Percentiles rank a stretch among this genome's conserved stretches.
Evolutionary conservation across 169 alveolate species (phyloP).

Genomic region (Plasmodium fragile): DNA sequence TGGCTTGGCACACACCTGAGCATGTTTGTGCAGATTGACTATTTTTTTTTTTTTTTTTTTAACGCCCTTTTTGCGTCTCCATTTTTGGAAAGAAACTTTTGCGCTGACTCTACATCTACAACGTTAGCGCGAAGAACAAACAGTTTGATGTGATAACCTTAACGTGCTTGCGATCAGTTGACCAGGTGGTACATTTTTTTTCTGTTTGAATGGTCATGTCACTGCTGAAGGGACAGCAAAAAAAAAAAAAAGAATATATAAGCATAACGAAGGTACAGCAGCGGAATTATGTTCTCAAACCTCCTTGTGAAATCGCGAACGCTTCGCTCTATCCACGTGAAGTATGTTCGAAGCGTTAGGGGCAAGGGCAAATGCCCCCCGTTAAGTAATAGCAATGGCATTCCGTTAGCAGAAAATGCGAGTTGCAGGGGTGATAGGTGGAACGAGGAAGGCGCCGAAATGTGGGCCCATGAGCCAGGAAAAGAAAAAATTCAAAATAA

Average conservation of each 20-base stretch:
- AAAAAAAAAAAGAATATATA: not conserved
- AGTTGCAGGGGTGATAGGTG: not conserved
- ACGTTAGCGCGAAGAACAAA: not conserved
- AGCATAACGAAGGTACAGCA: not conserved
- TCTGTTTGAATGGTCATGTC: not conserved
- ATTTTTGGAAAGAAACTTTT: not conserved
- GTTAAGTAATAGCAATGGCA: not conserved
- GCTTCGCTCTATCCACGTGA: slow-evolving; percentile 8
- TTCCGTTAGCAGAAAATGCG: not conserved
- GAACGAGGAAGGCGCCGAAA: not conserved
- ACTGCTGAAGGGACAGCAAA: not conserved
- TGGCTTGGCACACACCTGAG: not conserved
- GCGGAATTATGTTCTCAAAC: not conserved
- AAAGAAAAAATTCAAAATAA: not conserved
- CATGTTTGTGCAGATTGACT: not conserved
- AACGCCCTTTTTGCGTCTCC: not conserved
- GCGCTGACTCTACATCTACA: not conserved
- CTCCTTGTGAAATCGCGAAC: not conserved
- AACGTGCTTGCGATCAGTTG: not conserved
- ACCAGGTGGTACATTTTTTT: not conserved
- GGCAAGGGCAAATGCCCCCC: not conserved
- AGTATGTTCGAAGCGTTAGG: not conserved
- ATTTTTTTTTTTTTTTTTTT: slow-evolving; percentile 24
- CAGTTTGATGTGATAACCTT: not conserved
- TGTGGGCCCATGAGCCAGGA: not conserved